Evolutionary conservation across 805 yeast genomes (phyloP), one percentile per base, ranked within the genome.

Genomic region (Starmerella potacharoeniae): DNA sequence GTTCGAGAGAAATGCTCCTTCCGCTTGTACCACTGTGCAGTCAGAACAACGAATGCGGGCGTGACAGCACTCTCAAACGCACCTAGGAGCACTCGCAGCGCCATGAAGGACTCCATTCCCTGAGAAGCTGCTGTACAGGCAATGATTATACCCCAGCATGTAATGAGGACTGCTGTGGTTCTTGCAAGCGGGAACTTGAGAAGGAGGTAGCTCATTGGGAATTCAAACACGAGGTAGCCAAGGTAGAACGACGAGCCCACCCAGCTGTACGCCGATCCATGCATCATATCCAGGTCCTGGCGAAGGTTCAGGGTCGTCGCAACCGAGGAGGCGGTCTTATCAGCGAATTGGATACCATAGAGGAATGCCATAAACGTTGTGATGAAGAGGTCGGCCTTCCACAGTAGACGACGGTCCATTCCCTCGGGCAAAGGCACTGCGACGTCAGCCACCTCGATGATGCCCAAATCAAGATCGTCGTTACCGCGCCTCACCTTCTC

Each of bases 61-160:
- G 80, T 75, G 22, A 80, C 75, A 22, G 75, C 74, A 5, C 76
- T 64, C 59, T 80, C 84, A 40, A 77, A 71, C 30, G 72, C 64
- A 7, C 84, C 84, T 4, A 79, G 66, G 10, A 80, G 65, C 8
- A 73, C 67, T 40, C 84, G 66, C 1, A 73, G 64, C 4, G 74
- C 69, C 69, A 77, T 69, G 40, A 77, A 71, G 5, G 76, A 71
- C 5, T 76, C 73, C 64, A 73, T 77, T n/a, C 66, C 66, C 22
- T 71, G 63, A 48, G 76, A 69, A 1, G 75, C 75, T 4, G 76
- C 75, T 54, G 73, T 79, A 39, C 80, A 55, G 31, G 78, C 71
- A 31, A 81, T 67, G n/a, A 80, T 64, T 35, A 64, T 62, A 22
- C 87, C 87, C 88, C 89, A 84, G 0, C 76, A 39, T 13, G 80